Evolutionary conservation across 108 stramenopile species (phyloP), one percentile per base, ranked within the genome.

Genomic region (Stephanodiscus minutulus): DNA sequence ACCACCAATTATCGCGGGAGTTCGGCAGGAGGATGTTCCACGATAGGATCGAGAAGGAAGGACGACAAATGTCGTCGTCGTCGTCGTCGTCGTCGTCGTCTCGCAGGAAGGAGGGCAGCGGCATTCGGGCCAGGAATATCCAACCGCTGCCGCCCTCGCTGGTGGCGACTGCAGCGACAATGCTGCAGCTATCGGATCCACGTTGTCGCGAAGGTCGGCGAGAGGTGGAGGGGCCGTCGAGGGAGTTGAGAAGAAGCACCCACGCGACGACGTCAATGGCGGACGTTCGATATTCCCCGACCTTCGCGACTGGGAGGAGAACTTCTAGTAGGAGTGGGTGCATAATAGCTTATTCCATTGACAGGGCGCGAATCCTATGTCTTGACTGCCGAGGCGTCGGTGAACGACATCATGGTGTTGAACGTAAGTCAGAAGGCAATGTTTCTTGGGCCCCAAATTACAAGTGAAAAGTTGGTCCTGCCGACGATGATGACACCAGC

Each of bases 21-120:
- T 85, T 85, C 3, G 84, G 84, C 4, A 85, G 75, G 12, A 85
- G 77, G 7, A 85, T 82, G 62, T 85, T 85, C 79, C 79, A 85
- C 24, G 83, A 78, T 13, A 85, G 9, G 2, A 85, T 47, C 20
- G 84, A 84, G 41, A 85, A 65, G 52, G 24, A 25, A 21, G 31
- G 5, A 33, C 10, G 24, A 27, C 25, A 8, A 1, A 8, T 22
- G 20, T 52, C 50, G 20, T 53, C 25, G 11, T 53, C 52, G 1
- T 0, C 25, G 52, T 24, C n/a, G 24, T 52, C 22, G 20, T 20
- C 50, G 9, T 53, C 25, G 11, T 25, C 25, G 22, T 53, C 25
- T 8, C 8, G 22, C 2, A 53, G 22, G 22, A 53, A 25, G 22
- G 52, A 53, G 2, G 52, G 4, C 52, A 53, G 22, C 25, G 52